These are phyloP conservation scores for Zizania palustris DNA, from an alignment of 202 grass and related monocot species.

Conservation along the genomic window DNA sequence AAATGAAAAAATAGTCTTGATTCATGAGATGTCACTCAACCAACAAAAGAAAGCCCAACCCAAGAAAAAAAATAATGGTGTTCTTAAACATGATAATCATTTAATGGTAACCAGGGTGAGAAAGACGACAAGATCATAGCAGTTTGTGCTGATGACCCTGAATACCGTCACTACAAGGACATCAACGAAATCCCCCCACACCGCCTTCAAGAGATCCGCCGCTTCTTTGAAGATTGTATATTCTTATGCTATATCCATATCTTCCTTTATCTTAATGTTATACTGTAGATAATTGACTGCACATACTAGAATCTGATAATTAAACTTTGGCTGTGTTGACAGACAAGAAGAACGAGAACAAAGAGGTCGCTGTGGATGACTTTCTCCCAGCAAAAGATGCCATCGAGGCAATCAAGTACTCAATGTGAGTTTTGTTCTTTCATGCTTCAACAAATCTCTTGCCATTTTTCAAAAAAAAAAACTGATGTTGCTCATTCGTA, in stretches of 20 bases:
- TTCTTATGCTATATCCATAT: constrained; percentile 20
- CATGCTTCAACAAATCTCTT: neutral
- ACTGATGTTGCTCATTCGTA: neutral
- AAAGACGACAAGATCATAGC: constrained; percentile 99
- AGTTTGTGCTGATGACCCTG: constrained; percentile 99
- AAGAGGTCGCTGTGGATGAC: constrained; percentile 94
- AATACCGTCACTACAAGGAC: constrained; percentile 86
- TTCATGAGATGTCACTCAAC: neutral
- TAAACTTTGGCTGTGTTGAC: constrained; percentile 9
- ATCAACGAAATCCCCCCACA: constrained; percentile 90
- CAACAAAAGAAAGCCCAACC: neutral
- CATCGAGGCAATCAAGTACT: constrained; percentile 73
- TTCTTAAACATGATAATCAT: constrained; percentile 32
- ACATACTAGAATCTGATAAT: constrained; percentile 10
- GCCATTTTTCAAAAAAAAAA: too few species aligned
- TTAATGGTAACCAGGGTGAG: constrained; percentile 68
- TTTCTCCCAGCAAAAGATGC: constrained; percentile 94
- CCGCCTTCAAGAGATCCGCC: constrained; percentile 92
- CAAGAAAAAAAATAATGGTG: constrained; percentile 10
- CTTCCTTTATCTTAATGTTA: constrained; percentile 27
- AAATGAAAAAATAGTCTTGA: neutral
- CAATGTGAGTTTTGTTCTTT: constrained; percentile 70
- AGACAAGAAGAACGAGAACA: constrained; percentile 99
- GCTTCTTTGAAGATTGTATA: constrained; percentile 98
- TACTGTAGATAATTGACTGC: constrained; percentile 5